phyloP scores from a whole-genome alignment of 495 filamentous ascomycete genomes.

The Aspergillus steynii region DNA sequence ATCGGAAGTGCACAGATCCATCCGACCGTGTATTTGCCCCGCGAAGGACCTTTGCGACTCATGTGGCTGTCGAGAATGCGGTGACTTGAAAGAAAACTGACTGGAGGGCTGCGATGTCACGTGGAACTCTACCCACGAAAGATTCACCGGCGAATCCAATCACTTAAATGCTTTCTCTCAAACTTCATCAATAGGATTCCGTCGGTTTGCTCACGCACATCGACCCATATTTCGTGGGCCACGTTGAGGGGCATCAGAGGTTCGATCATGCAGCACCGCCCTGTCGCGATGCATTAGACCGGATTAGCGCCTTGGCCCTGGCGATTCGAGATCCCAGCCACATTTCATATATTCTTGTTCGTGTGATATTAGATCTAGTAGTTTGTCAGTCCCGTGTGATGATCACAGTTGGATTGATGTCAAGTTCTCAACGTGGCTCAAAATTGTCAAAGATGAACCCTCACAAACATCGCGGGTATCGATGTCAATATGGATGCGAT shows the following conservation, averaged over 20 bases:
- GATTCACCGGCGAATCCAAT: background rate
- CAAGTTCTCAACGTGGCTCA: no score
- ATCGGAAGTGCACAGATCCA: slow-evolving; percentile 2
- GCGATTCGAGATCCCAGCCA: background rate
- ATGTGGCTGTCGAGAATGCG: background rate
- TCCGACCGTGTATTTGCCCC: background rate
- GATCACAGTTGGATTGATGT: no score
- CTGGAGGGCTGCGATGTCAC: background rate
- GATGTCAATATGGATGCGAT: no score
- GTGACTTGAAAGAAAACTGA: background rate
- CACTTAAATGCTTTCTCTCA: background rate
- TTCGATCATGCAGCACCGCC: background rate
- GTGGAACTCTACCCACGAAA: background rate
- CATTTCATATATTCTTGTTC: no score
- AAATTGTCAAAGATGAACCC: no score
- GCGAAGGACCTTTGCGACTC: background rate
- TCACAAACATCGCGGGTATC: no score
- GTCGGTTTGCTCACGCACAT: background rate
- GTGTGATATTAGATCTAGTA: no score
- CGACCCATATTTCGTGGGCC: background rate
- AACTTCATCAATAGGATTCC: background rate
- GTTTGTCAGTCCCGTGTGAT: no score
- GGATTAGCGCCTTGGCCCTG: background rate
- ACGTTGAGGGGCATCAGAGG: background rate
- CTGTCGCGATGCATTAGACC: background rate